Conservation (phyloP, 73 alveolate species). For the Tetrahymena thermophila region DNA sequence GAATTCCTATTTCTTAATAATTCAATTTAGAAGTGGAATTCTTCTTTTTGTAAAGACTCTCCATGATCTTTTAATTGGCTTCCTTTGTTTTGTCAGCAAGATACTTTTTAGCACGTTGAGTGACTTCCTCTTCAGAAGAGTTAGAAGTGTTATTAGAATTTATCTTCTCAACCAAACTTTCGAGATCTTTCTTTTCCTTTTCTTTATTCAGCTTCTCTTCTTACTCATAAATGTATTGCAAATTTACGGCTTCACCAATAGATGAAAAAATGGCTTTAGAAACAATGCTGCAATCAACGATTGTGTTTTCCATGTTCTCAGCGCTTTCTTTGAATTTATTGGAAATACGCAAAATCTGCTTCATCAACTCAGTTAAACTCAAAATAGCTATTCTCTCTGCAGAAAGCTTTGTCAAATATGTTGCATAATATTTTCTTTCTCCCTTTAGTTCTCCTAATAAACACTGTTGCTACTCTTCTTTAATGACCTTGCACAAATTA, state of each 20-base stretch:
- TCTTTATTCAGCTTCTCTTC: conserved; percentile 23
- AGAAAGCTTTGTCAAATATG: background rate
- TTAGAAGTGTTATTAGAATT: background rate
- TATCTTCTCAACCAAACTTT: conserved; percentile 14
- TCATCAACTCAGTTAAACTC: conserved; percentile 22
- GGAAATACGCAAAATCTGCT: background rate
- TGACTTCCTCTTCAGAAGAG: background rate
- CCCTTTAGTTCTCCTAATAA: conserved; percentile 22
- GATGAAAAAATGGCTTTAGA: conserved; percentile 2
- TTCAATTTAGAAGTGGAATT: background rate
- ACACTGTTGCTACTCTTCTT: conserved; percentile 42
- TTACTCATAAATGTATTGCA: conserved; percentile 16
- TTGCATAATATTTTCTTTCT: conserved; percentile 5
- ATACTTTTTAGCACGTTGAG: conserved; percentile 7
- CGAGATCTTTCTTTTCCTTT: conserved; percentile 18
- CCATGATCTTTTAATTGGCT: background rate
- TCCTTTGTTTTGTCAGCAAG: background rate
- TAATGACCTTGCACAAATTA: conserved; percentile 42
- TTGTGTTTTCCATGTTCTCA: background rate
- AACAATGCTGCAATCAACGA: background rate
- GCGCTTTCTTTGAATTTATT: background rate
- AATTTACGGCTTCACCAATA: conserved; percentile 20
- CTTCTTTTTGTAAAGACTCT: background rate
- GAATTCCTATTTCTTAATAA: background rate
- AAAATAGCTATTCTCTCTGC: conserved; percentile 30